These are phyloP conservation scores for Hypomontagnella monticulosa DNA, from an alignment of 495 filamentous ascomycete species.

Conservation along the genomic window DNA sequence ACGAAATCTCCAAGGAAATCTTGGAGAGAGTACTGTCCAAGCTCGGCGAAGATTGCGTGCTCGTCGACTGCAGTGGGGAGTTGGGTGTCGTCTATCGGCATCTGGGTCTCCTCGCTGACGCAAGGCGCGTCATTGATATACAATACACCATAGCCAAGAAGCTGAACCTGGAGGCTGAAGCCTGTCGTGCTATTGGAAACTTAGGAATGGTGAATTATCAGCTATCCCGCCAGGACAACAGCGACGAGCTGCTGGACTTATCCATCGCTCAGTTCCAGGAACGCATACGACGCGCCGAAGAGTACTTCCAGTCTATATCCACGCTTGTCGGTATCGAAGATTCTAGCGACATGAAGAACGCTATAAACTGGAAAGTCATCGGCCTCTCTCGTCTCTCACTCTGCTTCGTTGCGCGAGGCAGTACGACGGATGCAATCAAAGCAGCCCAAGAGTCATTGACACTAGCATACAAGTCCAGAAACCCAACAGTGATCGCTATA, in stretches of 20 bases:
- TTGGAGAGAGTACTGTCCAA: constrained; percentile 14
- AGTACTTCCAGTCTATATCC: not conserved
- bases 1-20: constrained; percentile 26
- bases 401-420: constrained; percentile 11
- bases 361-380: constrained; percentile 26
- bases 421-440: constrained; percentile 1
- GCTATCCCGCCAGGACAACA: constrained; percentile 16
- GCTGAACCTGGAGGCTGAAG: constrained; percentile 18
- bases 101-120: constrained; percentile 37
- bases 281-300: constrained; percentile 10
- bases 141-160: constrained; percentile 42
- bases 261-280: constrained; percentile 21
- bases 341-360: not conserved
- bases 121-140: constrained; percentile 30
- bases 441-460: not conserved
- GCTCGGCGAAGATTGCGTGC: not conserved
- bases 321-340: not conserved
- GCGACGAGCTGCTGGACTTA: constrained; percentile 6
- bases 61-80: constrained; percentile 35
- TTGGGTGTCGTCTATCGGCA: constrained; percentile 46
- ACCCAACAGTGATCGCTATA: constrained; percentile 10
- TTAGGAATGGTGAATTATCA: constrained; percentile 50
- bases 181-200: constrained; percentile 50
- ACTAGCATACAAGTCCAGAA: not conserved
- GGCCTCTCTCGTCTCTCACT: constrained; percentile 35